These are phyloP conservation scores for Trametes cubensis DNA, from an alignment of 768 basidiomycete species.

Conservation along the genomic window DNA sequence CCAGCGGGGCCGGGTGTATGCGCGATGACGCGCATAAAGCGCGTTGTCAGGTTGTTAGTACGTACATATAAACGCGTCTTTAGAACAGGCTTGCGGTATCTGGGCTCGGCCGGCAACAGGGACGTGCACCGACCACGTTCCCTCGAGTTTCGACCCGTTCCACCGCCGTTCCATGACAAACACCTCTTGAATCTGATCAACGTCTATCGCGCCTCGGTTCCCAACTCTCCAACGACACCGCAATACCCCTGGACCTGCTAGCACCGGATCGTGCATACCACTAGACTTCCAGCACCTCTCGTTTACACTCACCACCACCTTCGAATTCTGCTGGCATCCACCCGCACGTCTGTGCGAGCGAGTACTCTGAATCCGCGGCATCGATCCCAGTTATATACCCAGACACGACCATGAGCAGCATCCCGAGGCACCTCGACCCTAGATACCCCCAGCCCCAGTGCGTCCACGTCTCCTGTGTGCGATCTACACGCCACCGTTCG, in stretches of 20 bases:
- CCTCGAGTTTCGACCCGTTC: not conserved
- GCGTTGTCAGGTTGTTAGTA: not conserved
- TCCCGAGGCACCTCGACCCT: constrained; percentile 9
- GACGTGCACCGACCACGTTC: not conserved
- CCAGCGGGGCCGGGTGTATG: not conserved
- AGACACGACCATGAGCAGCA: constrained; percentile 7
- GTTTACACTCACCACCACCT: too few species aligned
- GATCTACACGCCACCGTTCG: too few species aligned
- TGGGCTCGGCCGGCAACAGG: constrained; percentile 12
- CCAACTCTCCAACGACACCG: not conserved
- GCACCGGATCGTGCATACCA: too few species aligned
- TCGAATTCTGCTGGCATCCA: too few species aligned
- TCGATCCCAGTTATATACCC: not conserved
- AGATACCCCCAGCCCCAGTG: constrained; percentile 16
- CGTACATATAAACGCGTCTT: not conserved
- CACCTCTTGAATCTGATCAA: not conserved
- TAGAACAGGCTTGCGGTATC: not conserved
- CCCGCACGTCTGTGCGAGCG: too few species aligned
- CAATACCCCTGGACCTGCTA: not conserved
- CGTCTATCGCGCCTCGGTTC: not conserved
- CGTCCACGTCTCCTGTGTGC: not conserved
- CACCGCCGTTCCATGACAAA: constrained; percentile 7
- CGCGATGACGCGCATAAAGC: not conserved
- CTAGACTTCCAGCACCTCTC: too few species aligned
- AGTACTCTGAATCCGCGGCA: not conserved